Evolutionary conservation across 2,329 filamentous ascomycete genomes (phyloP).

Genomic region (Lachnum nothofagi): DNA sequence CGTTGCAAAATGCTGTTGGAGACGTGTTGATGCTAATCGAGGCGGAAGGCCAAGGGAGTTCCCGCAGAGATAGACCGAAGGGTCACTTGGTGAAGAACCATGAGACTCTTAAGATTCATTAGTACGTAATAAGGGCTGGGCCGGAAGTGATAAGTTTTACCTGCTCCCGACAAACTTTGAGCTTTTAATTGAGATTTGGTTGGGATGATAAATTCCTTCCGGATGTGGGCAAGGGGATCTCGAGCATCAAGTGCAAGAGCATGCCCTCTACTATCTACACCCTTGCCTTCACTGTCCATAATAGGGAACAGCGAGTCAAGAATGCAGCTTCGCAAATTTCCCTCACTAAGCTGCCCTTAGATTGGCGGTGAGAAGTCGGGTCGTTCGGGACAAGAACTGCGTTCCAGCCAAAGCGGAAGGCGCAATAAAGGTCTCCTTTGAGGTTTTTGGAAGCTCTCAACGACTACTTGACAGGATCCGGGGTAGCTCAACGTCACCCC

Average conservation of each 20-base stretch:
- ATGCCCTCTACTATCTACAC: constrained; percentile 29
- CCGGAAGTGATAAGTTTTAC: constrained; percentile 16
- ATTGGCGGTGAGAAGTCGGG: constrained; percentile 6
- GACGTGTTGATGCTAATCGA: constrained; percentile 55
- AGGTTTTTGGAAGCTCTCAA: neutral
- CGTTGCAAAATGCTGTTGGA: constrained; percentile 64
- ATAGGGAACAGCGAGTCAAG: neutral
- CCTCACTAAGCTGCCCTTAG: neutral
- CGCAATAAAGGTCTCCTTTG: neutral
- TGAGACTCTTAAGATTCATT: constrained; percentile 8
- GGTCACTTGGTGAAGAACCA: constrained; percentile 18
- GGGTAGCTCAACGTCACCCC: constrained; percentile 19
- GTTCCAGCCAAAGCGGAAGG: constrained; percentile 11
- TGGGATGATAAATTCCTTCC: constrained; percentile 72
- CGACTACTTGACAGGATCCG: constrained; percentile 18
- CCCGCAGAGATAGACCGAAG: constrained; percentile 67
- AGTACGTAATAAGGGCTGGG: neutral
- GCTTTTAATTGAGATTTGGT: constrained; percentile 66
- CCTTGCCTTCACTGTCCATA: constrained; percentile 13
- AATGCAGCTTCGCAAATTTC: constrained; percentile 11
- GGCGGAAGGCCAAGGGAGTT: constrained; percentile 77
- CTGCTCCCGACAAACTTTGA: constrained; percentile 23
- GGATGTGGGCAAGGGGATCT: constrained; percentile 56
- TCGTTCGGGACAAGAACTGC: constrained; percentile 7
- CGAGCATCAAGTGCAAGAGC: constrained; percentile 48